Evolutionary conservation across 2,329 filamentous ascomycete genomes (phyloP).

Genomic region (Colletotrichum zoysiae): DNA sequence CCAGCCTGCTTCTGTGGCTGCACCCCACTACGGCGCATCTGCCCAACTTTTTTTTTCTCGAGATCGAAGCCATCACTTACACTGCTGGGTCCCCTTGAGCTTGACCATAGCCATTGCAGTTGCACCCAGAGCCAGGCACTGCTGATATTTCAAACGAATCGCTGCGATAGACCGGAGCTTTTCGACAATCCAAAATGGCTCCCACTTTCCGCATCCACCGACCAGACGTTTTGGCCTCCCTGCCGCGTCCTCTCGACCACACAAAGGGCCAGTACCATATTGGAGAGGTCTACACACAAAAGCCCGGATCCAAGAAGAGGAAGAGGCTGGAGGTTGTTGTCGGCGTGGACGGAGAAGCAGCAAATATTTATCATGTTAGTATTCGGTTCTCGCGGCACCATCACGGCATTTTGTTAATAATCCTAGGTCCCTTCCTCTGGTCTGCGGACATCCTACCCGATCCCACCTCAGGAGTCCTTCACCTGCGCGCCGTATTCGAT

Average conservation of each 20-base stretch:
- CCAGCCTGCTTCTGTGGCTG: neutral
- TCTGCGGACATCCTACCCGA: constrained; percentile 75
- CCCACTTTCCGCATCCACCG: constrained; percentile 72
- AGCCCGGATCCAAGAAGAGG: constrained; percentile 68
- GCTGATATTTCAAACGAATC: constrained; percentile 2
- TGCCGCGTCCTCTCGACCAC: constrained; percentile 69
- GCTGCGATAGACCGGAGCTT: neutral
- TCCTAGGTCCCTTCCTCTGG: constrained; percentile 70
- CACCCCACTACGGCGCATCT: constrained; percentile 37
- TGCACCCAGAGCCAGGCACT: constrained; percentile 16
- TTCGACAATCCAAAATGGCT: constrained; percentile 58
- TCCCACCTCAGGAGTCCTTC: constrained; percentile 74
- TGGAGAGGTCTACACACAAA: constrained; percentile 71
- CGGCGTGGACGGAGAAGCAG: constrained; percentile 73
- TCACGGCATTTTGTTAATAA: constrained; percentile 42
- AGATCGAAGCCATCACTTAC: constrained; percentile 37
- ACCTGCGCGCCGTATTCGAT: constrained; percentile 72
- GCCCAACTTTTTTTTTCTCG: constrained; percentile 41
- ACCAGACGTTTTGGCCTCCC: constrained; percentile 72
- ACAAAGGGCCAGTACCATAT: constrained; percentile 63
- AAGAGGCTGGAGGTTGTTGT: constrained; percentile 74
- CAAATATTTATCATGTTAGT: constrained; percentile 75
- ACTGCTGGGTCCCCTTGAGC: constrained; percentile 18
- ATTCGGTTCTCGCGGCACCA: neutral
- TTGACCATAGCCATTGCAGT: constrained; percentile 34